phyloP scores from a whole-genome alignment of 1,284 basidiomycete genomes.

The Leccinum proliferum region DNA sequence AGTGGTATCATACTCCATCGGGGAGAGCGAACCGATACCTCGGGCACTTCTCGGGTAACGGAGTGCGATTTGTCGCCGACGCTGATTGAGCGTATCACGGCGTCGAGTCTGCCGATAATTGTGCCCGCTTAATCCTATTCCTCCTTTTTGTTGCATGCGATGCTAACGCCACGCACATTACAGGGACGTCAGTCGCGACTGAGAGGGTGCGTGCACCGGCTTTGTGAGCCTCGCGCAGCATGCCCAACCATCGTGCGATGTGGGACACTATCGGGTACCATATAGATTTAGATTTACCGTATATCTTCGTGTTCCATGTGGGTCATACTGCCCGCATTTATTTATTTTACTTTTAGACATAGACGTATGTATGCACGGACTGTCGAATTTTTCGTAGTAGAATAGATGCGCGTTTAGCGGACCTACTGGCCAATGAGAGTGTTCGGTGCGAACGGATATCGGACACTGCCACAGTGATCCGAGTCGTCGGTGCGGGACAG shows the following conservation, averaged over 20 bases:
- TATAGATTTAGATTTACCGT: neutral
- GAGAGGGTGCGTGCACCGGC: neutral
- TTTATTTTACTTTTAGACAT: neutral
- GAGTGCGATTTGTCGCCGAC: conserved; percentile 1
- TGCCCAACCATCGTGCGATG: neutral
- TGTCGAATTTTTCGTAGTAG: neutral
- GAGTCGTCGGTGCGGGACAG: no score
- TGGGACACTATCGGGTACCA: neutral
- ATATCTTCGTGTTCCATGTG: neutral
- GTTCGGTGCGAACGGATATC: no score
- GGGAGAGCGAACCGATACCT: neutral
- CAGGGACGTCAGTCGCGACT: conserved; percentile 28
- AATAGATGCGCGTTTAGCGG: neutral
- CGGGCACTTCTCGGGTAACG: conserved; percentile 2
- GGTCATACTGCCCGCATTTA: neutral
- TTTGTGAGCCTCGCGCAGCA: no score
- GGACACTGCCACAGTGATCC: no score
- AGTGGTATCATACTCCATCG: neutral
- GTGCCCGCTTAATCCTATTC: neutral
- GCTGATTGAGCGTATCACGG: conserved; percentile 17
- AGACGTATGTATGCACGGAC: neutral
- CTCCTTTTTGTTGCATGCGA: neutral
- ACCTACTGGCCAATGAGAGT: no score
- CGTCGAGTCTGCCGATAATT: neutral
- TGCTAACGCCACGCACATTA: conserved; percentile 10